These are phyloP conservation scores for Dothidotthia symphoricarpi DNA, from an alignment of 2,329 filamentous ascomycete genomes.

Conservation along the genomic window DNA sequence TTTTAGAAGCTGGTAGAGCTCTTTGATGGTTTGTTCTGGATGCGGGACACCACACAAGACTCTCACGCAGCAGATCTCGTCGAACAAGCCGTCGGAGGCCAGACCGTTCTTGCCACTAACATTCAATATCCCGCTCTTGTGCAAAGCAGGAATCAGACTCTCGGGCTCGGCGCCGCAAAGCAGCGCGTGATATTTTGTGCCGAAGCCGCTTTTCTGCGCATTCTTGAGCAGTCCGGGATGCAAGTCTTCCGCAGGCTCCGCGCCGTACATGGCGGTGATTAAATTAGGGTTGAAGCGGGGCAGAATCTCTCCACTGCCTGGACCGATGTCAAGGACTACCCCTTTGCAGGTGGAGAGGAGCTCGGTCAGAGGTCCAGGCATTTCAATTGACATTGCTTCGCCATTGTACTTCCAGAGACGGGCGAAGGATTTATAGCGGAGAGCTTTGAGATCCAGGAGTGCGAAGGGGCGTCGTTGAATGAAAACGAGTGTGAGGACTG, in stretches of 20 bases:
- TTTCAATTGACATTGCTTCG: slow-evolving; percentile 37
- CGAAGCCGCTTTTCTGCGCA: slow-evolving; percentile 44
- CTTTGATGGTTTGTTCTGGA: slow-evolving; percentile 46
- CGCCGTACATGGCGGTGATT: slow-evolving; percentile 53
- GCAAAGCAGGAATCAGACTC: slow-evolving; percentile 47
- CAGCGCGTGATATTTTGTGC: slow-evolving; percentile 52
- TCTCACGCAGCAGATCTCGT: slow-evolving; percentile 55
- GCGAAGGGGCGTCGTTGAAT: slow-evolving; percentile 26
- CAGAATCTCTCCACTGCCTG: slow-evolving; percentile 54
- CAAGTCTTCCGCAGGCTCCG: slow-evolving; percentile 53
- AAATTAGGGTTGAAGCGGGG: slow-evolving; percentile 45
- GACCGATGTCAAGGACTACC: slow-evolving; percentile 44
- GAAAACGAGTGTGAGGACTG: slow-evolving; percentile 32
- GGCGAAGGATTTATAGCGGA: slow-evolving; percentile 37
- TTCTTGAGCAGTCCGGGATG: slow-evolving; percentile 47
- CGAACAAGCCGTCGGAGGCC: slow-evolving; percentile 47
- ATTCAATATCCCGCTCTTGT: slow-evolving; percentile 44
- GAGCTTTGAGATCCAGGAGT: slow-evolving; percentile 29
- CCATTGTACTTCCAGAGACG: slow-evolving; percentile 39
- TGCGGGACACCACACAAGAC: slow-evolving; percentile 57
- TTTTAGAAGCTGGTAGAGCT: slow-evolving; percentile 52
- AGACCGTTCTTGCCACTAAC: slow-evolving; percentile 19
- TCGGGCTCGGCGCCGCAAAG: slow-evolving; percentile 49
- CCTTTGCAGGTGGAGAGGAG: slow-evolving; percentile 33
- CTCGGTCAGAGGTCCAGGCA: slow-evolving; percentile 31